Conservation (phyloP, 495 filamentous ascomycete genomes). For the Patellaria atrata region DNA sequence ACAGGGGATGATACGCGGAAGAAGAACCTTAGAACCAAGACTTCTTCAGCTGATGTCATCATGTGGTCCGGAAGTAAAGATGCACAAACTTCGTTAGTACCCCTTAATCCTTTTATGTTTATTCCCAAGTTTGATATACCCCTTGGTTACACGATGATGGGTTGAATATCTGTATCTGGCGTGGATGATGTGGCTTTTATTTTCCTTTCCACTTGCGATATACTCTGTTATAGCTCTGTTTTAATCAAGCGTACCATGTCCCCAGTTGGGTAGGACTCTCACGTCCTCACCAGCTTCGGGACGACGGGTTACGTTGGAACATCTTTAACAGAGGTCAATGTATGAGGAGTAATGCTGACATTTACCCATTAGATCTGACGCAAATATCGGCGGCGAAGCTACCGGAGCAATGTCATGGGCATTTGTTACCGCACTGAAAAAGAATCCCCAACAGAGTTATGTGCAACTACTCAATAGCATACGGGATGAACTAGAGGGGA, state of each 20-base stretch:
- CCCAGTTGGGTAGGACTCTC: no score
- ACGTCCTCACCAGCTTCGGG: conserved; percentile 29
- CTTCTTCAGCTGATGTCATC: conserved; percentile 85
- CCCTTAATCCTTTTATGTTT: conserved; percentile 20
- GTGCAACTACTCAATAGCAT: conserved; percentile 92
- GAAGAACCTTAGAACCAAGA: conserved; percentile 73
- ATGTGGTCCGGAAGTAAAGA: conserved; percentile 98
- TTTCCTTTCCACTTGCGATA: conserved; percentile 3
- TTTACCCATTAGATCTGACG: conserved; percentile 37
- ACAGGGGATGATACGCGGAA: conserved; percentile 70
- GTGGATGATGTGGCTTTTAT: neutral
- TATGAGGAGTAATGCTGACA: conserved; percentile 10
- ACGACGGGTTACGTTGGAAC: conserved; percentile 42
- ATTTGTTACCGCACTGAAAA: conserved; percentile 85
- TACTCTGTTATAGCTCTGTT: no score
- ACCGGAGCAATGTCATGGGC: conserved; percentile 98
- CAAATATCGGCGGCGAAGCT: conserved; percentile 59
- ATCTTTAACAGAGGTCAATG: conserved; percentile 2
- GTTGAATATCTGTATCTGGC: no score
- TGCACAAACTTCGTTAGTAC: conserved; percentile 77
- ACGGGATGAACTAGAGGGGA: conserved; percentile 72
- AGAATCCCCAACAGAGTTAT: conserved; percentile 97
- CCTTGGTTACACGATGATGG: neutral
- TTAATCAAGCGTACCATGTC: no score
- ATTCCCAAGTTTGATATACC: neutral